These are phyloP conservation scores for Stropharia rugosoannulata DNA, from an alignment of 768 basidiomycete genomes.

Conservation along the genomic window DNA sequence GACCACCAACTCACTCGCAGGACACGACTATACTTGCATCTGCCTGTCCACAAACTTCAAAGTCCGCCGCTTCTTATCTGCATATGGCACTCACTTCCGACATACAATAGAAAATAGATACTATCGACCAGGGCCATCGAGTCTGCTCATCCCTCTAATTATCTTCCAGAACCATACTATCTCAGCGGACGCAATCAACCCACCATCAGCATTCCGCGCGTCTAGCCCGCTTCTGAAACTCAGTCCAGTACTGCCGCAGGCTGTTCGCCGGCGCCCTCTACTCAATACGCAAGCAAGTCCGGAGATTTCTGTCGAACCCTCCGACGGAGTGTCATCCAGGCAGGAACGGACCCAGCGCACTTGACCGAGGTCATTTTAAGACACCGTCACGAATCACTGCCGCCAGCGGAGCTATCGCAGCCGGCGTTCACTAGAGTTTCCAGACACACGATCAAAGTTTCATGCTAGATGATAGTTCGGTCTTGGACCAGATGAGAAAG, in stretches of 20 bases:
- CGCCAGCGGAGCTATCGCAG: background rate
- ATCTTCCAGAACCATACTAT: background rate
- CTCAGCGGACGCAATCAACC: background rate
- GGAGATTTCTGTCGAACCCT: background rate
- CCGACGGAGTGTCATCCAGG: background rate
- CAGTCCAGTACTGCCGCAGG: background rate
- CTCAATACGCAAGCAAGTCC: background rate
- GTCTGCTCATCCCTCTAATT: background rate
- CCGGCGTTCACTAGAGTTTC: background rate
- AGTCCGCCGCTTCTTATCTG: conserved; percentile 13
- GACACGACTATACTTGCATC: conserved; percentile 15
- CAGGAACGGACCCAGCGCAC: background rate
- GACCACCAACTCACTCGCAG: conserved; percentile 1
- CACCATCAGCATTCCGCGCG: background rate
- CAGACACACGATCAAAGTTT: background rate
- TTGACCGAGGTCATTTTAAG: background rate
- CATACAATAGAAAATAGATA: background rate
- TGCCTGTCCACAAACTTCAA: conserved; percentile 5
- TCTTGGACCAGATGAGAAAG: background rate
- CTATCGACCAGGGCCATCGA: background rate
- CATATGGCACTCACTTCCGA: conserved; percentile 2
- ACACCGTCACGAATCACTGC: background rate
- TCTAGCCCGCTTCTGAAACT: background rate
- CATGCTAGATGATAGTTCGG: background rate
- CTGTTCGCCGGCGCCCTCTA: background rate